phyloP scores from a whole-genome alignment of 306 rosid species.

The Malus fusca region DNA sequence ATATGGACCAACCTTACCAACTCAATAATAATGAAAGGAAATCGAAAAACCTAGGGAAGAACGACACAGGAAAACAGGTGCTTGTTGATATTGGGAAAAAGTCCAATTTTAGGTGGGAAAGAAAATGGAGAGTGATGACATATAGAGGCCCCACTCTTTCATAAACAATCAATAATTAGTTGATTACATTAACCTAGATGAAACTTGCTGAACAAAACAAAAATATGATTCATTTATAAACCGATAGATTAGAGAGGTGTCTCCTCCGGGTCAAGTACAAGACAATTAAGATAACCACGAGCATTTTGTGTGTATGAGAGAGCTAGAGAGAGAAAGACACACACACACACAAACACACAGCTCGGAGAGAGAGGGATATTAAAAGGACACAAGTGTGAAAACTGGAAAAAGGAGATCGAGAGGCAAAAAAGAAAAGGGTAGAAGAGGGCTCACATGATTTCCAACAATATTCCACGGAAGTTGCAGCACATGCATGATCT shows the following conservation, averaged over 20 bases:
- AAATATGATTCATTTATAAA: background rate
- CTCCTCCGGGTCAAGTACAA: constrained; percentile 33
- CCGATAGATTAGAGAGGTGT: constrained; percentile 14
- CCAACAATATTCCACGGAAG: constrained; percentile 29
- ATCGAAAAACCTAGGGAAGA: background rate
- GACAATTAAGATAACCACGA: constrained; percentile 52
- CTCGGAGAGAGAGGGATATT: constrained; percentile 1
- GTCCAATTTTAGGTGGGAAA: constrained; percentile 68
- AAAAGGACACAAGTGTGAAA: constrained; percentile 21
- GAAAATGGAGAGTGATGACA: constrained; percentile 34
- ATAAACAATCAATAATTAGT: background rate
- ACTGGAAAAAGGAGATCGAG: constrained; percentile 31
- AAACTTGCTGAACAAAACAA: constrained; percentile 5
- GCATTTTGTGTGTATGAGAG: constrained; percentile 18
- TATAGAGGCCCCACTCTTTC: constrained; percentile 22
- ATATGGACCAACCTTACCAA: background rate
- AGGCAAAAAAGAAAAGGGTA: constrained; percentile 13
- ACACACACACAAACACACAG: background rate
- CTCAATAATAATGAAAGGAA: background rate
- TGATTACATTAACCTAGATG: background rate
- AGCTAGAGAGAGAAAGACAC: constrained; percentile 9
- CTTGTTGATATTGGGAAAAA: constrained; percentile 21
- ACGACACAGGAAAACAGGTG: constrained; percentile 27
- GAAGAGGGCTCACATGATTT: constrained; percentile 48
- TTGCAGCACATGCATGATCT: constrained; percentile 42